phyloP scores from a whole-genome alignment of 345 rosid species.

The Euphorbia lathyris region DNA sequence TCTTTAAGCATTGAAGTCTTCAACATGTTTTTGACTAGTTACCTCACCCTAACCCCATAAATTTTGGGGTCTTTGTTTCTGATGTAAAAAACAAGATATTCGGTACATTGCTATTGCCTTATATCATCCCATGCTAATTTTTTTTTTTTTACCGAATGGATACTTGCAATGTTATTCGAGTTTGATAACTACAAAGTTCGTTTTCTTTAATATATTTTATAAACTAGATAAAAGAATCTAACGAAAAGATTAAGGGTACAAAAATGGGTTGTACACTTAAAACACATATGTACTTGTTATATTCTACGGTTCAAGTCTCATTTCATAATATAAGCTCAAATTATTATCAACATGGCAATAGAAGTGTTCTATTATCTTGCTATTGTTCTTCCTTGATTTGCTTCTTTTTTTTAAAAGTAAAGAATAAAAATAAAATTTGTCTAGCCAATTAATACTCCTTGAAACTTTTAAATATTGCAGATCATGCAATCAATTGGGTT shows the following conservation, averaged over 20 bases:
- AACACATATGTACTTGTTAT: not conserved
- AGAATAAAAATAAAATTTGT: too few species aligned
- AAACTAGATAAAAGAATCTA: not conserved
- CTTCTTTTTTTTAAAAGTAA: not conserved
- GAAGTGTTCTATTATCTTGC: slow-evolving; percentile 3
- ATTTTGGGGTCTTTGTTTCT: not conserved
- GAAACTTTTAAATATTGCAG: slow-evolving; percentile 42
- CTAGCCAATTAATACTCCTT: not conserved
- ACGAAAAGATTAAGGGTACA: not conserved
- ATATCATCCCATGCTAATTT: not conserved
- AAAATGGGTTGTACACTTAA: not conserved
- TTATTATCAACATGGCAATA: not conserved
- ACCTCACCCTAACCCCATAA: not conserved
- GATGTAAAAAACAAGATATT: not conserved
- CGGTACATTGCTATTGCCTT: slow-evolving; percentile 1
- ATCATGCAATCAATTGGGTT: slow-evolving; percentile 98
- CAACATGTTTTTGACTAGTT: slow-evolving; percentile 1
- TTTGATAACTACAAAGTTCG: not conserved
- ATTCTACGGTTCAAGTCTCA: not conserved
- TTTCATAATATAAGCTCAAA: not conserved
- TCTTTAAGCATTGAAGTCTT: not conserved
- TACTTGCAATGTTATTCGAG: not conserved
- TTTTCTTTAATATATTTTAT: not conserved
- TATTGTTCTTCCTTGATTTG: slow-evolving; percentile 6
- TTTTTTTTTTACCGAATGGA: not conserved